These are phyloP conservation scores for Pistacia vera DNA, from an alignment of 345 rosid species.

Conservation along the genomic window DNA sequence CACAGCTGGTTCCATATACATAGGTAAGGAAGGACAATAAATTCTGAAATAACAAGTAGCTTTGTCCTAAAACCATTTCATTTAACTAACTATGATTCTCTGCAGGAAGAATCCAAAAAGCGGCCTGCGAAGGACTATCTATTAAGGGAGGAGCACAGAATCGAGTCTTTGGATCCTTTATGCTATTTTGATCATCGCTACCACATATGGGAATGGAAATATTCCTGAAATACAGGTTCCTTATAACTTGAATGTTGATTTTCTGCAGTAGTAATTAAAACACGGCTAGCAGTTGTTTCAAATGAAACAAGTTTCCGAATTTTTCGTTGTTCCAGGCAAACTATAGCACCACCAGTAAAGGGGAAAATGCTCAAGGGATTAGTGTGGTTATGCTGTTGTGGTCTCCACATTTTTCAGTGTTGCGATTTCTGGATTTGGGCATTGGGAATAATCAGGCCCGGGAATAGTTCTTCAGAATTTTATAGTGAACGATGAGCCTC, in stretches of 20 bases:
- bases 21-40: constrained; percentile 10
- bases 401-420: constrained; percentile 26
- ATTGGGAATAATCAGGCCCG: constrained; percentile 19
- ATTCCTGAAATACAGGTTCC: constrained; percentile 30
- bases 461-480: constrained; percentile 23
- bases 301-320: neutral
- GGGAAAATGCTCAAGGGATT: constrained; percentile 32
- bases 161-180: constrained; percentile 16
- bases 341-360: constrained; percentile 24
- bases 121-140: constrained; percentile 14
- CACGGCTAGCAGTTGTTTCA: neutral
- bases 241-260: no score
- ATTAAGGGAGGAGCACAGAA: neutral
- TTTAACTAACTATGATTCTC: neutral
- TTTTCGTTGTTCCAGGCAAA: constrained; percentile 15
- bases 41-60: no score
- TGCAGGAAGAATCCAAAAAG: constrained; percentile 21
- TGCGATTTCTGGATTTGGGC: constrained; percentile 31
- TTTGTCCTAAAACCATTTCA: neutral
- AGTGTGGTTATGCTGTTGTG: constrained; percentile 23
- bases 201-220: constrained; percentile 27
- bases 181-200: constrained; percentile 24
- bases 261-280: no score
- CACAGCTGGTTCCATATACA: constrained; percentile 23
- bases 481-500: constrained; percentile 16